Evolutionary conservation across 805 yeast genomes (phyloP).

Genomic region (Kluyveromyces nonfermentans): DNA sequence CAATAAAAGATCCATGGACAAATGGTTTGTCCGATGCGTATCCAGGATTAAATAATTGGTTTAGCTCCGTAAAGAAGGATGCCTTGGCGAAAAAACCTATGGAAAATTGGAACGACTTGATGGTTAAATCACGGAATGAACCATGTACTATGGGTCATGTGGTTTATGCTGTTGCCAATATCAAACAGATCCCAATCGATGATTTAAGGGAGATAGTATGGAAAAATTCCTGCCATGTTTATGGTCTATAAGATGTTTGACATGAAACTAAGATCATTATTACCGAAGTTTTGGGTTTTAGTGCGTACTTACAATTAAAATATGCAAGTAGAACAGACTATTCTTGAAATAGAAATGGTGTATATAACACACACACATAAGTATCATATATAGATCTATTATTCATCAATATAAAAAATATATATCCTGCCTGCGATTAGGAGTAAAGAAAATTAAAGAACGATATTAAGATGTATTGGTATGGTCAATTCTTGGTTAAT

Average conservation of each 20-base stretch:
- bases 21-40: constrained; percentile 57
- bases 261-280: not conserved
- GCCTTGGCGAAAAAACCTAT: constrained; percentile 20
- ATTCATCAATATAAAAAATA: not conserved
- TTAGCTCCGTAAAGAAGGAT: constrained; percentile 26
- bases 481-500: not conserved
- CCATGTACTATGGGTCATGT: constrained; percentile 81
- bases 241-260: constrained; percentile 11
- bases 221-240: constrained; percentile 41
- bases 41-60: constrained; percentile 26
- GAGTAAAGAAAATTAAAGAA: not conserved
- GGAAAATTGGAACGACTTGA: constrained; percentile 23
- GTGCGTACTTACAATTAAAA: no score
- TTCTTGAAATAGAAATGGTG: no score
- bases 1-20: constrained; percentile 46
- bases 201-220: constrained; percentile 42
- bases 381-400: not conserved
- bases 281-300: no score
- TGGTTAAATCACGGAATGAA: constrained; percentile 83
- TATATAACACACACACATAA: no score
- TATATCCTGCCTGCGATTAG: not conserved
- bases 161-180: constrained; percentile 54
- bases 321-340: no score
- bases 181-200: constrained; percentile 36
- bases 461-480: not conserved